These are phyloP conservation scores for Typha latifolia DNA, from an alignment of 176 grass and related monocot genomes.

Conservation along the genomic window DNA sequence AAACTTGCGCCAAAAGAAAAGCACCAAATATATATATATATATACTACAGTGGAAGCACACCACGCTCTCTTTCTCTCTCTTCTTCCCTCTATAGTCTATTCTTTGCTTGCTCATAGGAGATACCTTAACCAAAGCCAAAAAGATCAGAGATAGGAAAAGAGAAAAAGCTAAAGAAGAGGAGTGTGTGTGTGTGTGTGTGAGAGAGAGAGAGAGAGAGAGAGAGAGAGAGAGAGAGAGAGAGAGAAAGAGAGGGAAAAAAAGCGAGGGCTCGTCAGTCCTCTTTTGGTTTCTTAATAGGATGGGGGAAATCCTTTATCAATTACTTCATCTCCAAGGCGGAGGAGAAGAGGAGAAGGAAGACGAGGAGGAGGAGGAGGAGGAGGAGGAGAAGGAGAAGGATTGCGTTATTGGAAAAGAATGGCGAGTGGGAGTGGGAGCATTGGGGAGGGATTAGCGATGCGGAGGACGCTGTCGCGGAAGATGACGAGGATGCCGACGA, in stretches of 20 bases:
- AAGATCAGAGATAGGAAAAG: background rate
- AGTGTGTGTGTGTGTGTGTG: too few relatives aligned
- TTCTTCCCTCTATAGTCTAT: background rate
- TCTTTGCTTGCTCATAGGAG: background rate
- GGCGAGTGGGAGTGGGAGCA: constrained; percentile 25
- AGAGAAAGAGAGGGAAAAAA: background rate
- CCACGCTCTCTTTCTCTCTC: background rate
- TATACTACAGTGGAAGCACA: background rate
- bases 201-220: background rate
- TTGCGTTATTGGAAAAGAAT: background rate
- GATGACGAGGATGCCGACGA: constrained; percentile 17
- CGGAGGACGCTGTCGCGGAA: constrained; percentile 18
- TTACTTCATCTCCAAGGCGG: too few relatives aligned
- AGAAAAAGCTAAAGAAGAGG: background rate
- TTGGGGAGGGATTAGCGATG: background rate
- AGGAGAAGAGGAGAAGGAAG: background rate
- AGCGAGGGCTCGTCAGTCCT: background rate
- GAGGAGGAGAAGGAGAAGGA: background rate
- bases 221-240: background rate
- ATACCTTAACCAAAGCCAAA: background rate
- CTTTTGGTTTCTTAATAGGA: background rate
- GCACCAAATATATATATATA: background rate
- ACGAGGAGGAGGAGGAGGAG: background rate
- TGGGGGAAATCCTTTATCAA: too few relatives aligned
- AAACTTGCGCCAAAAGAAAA: background rate